A percentile compares a stretch with the other conserved stretches of the same genome.
Evolutionary conservation across 2,329 filamentous ascomycete genomes (phyloP).

Genomic region (Exserohilum rostratum): DNA sequence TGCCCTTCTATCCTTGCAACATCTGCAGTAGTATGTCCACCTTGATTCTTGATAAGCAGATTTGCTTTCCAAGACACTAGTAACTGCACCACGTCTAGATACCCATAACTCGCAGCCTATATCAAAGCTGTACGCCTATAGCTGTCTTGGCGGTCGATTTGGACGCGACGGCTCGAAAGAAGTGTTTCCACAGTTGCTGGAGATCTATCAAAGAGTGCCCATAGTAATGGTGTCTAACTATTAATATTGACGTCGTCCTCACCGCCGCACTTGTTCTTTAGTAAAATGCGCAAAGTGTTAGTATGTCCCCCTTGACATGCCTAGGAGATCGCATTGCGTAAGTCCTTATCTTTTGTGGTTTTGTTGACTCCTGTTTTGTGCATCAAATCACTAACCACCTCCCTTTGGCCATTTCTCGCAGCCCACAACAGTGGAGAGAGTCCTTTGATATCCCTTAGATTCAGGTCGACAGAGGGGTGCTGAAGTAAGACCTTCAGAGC

Average conservation of each 20-base stretch:
- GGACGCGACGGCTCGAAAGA: conserved; percentile 35
- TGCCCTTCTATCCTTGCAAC: conserved; percentile 20
- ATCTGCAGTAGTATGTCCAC: conserved; percentile 22
- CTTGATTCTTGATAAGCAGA: conserved; percentile 14
- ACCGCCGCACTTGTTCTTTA: conserved; percentile 36
- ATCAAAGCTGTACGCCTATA: conserved; percentile 40
- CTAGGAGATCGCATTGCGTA: conserved; percentile 43
- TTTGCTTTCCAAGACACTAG: conserved; percentile 18
- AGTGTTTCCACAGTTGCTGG: conserved; percentile 39
- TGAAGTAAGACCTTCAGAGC: too few species aligned
- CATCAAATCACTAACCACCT: conserved; percentile 32
- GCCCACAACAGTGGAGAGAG: conserved; percentile 44
- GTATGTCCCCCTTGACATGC: conserved; percentile 32
- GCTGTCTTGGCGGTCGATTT: conserved; percentile 39
- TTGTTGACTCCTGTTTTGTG: conserved; percentile 31
- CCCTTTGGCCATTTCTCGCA: conserved; percentile 32
- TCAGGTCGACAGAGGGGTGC: too few species aligned
- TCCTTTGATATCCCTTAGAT: conserved; percentile 38
- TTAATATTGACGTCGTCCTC: conserved; percentile 43
- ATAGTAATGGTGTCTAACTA: conserved; percentile 48
- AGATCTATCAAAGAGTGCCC: conserved; percentile 38
- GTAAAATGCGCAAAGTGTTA: conserved; percentile 33
- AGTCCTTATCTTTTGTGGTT: conserved; percentile 35
- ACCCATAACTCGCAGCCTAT: conserved; percentile 47
- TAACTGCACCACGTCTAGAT: conserved; percentile 29